Evolutionary conservation across 345 rosid species (phyloP), one percentile per base, ranked within the genome.

Genomic region (Capsella bursapastoris): DNA sequence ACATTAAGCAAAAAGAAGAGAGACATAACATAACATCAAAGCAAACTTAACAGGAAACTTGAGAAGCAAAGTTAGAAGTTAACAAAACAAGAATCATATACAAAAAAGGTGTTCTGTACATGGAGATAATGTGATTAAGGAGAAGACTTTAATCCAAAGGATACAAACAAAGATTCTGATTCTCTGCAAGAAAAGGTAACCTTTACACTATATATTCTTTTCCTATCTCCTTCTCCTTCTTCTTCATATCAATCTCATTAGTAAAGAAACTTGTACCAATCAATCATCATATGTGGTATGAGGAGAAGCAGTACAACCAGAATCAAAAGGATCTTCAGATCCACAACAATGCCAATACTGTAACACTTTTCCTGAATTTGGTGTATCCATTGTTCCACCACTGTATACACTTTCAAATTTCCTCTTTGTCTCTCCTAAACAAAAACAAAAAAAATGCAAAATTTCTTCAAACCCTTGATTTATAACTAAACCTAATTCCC

Each of bases 341-440:
- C 95, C 95, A 86, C 96, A 91, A 79, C 98, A 94, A 80, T 91
- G 98, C 98, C 98, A 89, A 55, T 89, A 91, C 52, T 91, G 90
- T 64, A 80, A 78, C 48, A 91, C 87, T 66, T 80, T 48, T 48
- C 97, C 97, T 2, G 96, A 83, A 62, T 83, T 87, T 4, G 95
- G 91, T 45, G 96, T 88, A 67, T 85, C 73, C 97, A 94, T 82
- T 27, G 97, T 91, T 48, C 97, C 97, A 44, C 96, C 93, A 1
- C 81, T 2, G 74, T 90, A 84, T 3, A 90, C 98, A 49, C 97
- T 88, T 84, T 91, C 97, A 40, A 94, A 91, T 73, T 94, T 94
- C 83, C 97, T 91, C 88, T 81, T 89, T 25, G 96, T 93, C 82
- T 93, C 98, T n/a, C 96, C 97, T 93, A 66, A 53, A 68, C 12